Evolutionary conservation across 140 eudicot species (phyloP).

Genomic region (Oenanthe javanica): DNA sequence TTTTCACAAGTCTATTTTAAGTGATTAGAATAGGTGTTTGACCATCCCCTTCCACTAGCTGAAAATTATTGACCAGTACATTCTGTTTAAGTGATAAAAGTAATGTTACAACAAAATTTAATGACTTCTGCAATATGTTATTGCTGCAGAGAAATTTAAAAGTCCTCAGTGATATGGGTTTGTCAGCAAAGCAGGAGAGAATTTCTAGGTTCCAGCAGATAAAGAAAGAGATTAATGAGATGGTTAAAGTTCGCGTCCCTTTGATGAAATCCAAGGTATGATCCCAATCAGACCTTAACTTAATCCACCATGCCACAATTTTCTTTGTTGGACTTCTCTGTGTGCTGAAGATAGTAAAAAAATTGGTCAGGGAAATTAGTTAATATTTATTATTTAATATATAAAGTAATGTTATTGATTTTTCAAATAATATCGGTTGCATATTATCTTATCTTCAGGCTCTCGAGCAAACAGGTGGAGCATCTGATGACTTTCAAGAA

Average conservation of each 20-base stretch:
- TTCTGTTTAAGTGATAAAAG: background rate
- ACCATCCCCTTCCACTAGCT: background rate
- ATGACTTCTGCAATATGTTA: background rate
- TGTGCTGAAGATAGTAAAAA: background rate
- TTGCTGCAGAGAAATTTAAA: constrained; percentile 74
- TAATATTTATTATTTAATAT: background rate
- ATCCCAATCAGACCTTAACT: background rate
- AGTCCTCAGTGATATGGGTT: constrained; percentile 58
- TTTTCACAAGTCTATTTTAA: too few relatives aligned
- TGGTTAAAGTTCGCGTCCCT: constrained; percentile 61
- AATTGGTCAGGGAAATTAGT: background rate
- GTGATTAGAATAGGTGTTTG: too few relatives aligned
- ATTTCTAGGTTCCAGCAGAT: constrained; percentile 64
- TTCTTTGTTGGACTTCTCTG: background rate
- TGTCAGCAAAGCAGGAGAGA: constrained; percentile 87
- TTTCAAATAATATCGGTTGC: background rate
- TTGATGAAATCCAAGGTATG: constrained; percentile 50
- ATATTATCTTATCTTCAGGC: constrained; percentile 30
- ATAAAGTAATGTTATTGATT: background rate
- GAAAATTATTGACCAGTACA: background rate
- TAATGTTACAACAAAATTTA: background rate
- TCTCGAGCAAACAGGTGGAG: constrained; percentile 47
- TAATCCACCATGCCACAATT: background rate
- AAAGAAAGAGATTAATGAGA: constrained; percentile 80
- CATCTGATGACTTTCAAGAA: constrained; percentile 80